Percentiles rank a stretch among this genome's conserved stretches.
Conservation (phyloP, 2,329 filamentous ascomycete species). For the Penicillium sp. region DNA sequence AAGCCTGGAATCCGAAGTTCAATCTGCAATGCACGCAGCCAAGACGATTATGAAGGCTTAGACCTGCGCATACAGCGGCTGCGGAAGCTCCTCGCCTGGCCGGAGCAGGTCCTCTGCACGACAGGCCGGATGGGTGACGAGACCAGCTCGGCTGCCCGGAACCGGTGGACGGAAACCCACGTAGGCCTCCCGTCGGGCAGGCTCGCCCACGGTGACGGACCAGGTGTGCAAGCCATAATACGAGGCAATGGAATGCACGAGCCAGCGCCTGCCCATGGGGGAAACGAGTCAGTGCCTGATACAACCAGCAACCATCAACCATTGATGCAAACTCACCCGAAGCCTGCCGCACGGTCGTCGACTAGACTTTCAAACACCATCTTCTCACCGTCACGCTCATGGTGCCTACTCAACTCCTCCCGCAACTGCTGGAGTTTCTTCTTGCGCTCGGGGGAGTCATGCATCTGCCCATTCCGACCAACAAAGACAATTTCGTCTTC, state of each 20-base stretch:
- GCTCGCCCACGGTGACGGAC: constrained; percentile 69
- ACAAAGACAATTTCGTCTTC: constrained; percentile 94
- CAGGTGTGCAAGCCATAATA: constrained; percentile 89
- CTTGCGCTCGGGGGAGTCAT: constrained; percentile 56
- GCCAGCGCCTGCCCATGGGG: no score
- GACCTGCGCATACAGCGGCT: constrained; percentile 39
- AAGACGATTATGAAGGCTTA: constrained; percentile 18
- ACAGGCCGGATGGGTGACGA: constrained; percentile 29
- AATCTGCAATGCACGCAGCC: no score
- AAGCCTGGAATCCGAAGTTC: no score
- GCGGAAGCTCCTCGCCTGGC: constrained; percentile 38
- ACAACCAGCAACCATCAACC: constrained; percentile 7
- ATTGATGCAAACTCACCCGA: constrained; percentile 62
- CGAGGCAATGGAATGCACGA: constrained; percentile 85
- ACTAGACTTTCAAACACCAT: constrained; percentile 78
- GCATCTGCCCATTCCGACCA: constrained; percentile 64
- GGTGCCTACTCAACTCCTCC: constrained; percentile 26
- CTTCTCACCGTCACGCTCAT: constrained; percentile 57
- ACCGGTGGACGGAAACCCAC: constrained; percentile 60
- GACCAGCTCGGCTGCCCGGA: constrained; percentile 26
- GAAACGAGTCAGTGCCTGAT: no score
- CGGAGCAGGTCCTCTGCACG: constrained; percentile 29
- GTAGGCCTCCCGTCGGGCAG: constrained; percentile 75
- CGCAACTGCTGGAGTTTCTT: constrained; percentile 50
- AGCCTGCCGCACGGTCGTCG: constrained; percentile 71